Conservation (phyloP, 805 yeast genomes). For the Metschnikowia shivogae region DNA sequence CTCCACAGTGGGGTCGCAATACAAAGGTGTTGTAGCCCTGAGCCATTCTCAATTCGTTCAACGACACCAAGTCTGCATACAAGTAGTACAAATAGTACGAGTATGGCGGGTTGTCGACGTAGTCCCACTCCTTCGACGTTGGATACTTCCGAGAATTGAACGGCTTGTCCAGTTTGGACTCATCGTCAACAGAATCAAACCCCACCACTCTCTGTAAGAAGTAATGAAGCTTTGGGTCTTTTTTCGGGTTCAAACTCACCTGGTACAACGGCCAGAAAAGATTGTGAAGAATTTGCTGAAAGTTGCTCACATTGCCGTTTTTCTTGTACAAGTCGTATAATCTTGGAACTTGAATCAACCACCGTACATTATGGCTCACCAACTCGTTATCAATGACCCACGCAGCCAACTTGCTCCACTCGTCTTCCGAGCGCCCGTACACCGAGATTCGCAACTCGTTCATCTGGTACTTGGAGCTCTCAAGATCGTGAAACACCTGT, state of each 20-base stretch:
- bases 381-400: conserved; percentile 95
- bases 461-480: conserved; percentile 94
- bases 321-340: conserved; percentile 84
- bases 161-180: conserved; percentile 83
- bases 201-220: conserved; percentile 94
- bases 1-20: conserved; percentile 98
- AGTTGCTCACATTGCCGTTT: conserved; percentile 62
- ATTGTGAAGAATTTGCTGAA: conserved; percentile 74
- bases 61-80: conserved; percentile 78
- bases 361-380: conserved; percentile 89
- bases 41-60: conserved; percentile 76
- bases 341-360: conserved; percentile 95
- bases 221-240: conserved; percentile 86
- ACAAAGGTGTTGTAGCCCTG: conserved; percentile 85
- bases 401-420: conserved; percentile 92
- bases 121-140: conserved; percentile 78
- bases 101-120: conserved; percentile 88
- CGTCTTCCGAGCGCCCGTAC: conserved; percentile 84
- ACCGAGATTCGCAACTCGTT: conserved; percentile 93
- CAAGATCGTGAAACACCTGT: conserved; percentile 92
- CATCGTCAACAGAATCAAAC: conserved; percentile 98
- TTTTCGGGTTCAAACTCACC: conserved; percentile 76
- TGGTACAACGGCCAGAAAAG: conserved; percentile 86
- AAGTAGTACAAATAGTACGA: conserved; percentile 89
- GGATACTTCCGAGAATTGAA: conserved; percentile 75